A percentile compares a stretch with the other conserved stretches of the same genome.
These are phyloP conservation scores for Rhynchosporium agropyri DNA, from an alignment of 2,329 filamentous ascomycete genomes.

Conservation along the genomic window DNA sequence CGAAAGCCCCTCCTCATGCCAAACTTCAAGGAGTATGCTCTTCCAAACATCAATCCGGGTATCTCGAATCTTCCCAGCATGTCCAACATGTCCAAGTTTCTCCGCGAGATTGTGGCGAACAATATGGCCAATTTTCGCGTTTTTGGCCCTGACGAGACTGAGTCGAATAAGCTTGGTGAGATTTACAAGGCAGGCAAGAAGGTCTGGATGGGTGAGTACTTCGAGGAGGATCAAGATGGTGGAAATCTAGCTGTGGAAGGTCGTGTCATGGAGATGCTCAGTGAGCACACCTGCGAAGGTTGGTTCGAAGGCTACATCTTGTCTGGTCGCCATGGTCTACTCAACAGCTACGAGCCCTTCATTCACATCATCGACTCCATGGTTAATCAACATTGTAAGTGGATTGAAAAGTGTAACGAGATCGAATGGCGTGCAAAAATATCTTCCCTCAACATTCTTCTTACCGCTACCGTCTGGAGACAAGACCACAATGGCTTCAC, in stretches of 20 bases:
- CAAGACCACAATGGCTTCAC: slow-evolving; percentile 86
- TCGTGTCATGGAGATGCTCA: slow-evolving; percentile 83
- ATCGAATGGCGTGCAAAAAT: slow-evolving; percentile 76
- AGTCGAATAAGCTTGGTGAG: slow-evolving; percentile 74
- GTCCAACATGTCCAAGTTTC: slow-evolving; percentile 67
- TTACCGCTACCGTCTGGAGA: slow-evolving; percentile 78
- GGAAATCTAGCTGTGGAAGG: slow-evolving; percentile 71
- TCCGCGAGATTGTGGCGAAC: slow-evolving; percentile 66
- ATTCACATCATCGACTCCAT: slow-evolving; percentile 84
- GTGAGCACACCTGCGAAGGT: slow-evolving; percentile 77
- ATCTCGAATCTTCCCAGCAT: slow-evolving; percentile 63
- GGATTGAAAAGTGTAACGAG: slow-evolving; percentile 80
- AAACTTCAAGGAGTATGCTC: slow-evolving; percentile 68
- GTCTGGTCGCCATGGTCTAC: slow-evolving; percentile 72
- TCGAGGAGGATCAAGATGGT: slow-evolving; percentile 74
- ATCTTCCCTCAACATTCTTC: slow-evolving; percentile 76
- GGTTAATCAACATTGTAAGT: slow-evolving; percentile 86
- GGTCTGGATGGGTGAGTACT: slow-evolving; percentile 78
- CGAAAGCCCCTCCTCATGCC: slow-evolving; percentile 69
- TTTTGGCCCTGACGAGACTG: slow-evolving; percentile 79
- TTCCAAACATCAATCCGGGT: slow-evolving; percentile 64
- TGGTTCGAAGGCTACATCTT: slow-evolving; percentile 81
- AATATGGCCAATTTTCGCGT: slow-evolving; percentile 73
- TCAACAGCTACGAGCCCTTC: slow-evolving; percentile 83
- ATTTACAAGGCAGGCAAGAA: slow-evolving; percentile 78